Conservation (phyloP, 306 rosid species). For the Vigna mungo region DNA sequence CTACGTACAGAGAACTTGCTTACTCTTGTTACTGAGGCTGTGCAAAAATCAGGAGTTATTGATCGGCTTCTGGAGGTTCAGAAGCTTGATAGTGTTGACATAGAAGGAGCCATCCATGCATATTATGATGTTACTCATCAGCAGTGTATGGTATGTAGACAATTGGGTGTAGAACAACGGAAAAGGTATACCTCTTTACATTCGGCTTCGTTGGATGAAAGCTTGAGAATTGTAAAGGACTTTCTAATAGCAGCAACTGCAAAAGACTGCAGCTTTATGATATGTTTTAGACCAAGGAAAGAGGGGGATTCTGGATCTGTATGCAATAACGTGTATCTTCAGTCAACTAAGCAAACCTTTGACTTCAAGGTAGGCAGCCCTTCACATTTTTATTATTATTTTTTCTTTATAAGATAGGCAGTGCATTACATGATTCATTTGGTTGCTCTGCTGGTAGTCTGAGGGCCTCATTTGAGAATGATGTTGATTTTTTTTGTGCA, state of each 20-base stretch:
- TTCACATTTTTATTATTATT: conserved; percentile 30
- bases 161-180: conserved; percentile 57
- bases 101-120: conserved; percentile 94
- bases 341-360: conserved; percentile 72
- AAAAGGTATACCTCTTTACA: conserved; percentile 68
- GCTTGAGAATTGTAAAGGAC: conserved; percentile 77
- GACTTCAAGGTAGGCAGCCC: conserved; percentile 75
- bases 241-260: conserved; percentile 85
- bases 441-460: conserved; percentile 30
- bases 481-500: conserved; percentile 7
- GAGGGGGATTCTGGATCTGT: conserved; percentile 56
- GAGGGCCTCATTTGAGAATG: conserved; percentile 1
- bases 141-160: conserved; percentile 73
- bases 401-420: conserved; percentile 20
- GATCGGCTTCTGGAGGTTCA: conserved; percentile 81
- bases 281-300: conserved; percentile 74
- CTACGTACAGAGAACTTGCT: conserved; percentile 62
- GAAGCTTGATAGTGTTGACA: conserved; percentile 84
- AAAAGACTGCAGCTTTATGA: conserved; percentile 93
- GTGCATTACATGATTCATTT: conserved; percentile 26
- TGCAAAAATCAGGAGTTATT: conserved; percentile 68
- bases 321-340: conserved; percentile 55
- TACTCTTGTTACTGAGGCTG: conserved; percentile 75
- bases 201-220: conserved; percentile 77
- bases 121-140: conserved; percentile 74